Base-by-base conservation (phyloP, 164 flowering plant genomes). In the Malania oleifera region DNA sequence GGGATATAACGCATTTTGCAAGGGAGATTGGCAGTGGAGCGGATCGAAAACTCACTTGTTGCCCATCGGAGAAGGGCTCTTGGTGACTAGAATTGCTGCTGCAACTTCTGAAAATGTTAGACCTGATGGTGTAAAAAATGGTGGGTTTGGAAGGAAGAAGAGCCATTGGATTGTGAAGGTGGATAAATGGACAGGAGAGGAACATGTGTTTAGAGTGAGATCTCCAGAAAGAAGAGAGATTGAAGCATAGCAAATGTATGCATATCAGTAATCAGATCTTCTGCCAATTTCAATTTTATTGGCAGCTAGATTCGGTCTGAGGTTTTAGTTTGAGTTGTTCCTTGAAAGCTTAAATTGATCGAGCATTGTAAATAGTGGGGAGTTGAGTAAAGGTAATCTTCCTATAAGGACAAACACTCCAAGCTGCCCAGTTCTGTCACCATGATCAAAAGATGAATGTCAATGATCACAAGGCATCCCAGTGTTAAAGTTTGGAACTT, bases 181-280 rank as follows among this genome's bases (percentile, higher is more conserved):
- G 5, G 95, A 90, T 57, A 66, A 79, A 37, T 76, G 75, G 57
- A 90, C 97, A 0, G 97, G 95, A 2, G 97, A 90, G 74, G 95
- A 89, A 52, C 95, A 89, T 73, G 87, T 87, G 9, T 85, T 76
- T 31, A 75, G 91, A 69, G 73, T 89, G 56, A 79, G 71, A 57
- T 59, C 19, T 39, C 76, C 76, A 10, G 62, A 45, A 26, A 59
- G 73, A 29, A 66, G 57, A 27, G 23, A 15, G 24, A 64, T 74
- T 26, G 28, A 57, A 54, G 77, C 77, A 53, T 74, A 37, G 35
- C 4, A 9, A 31, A 31, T 31, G 9, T 31, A 31, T 31, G 9
- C 35, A n/a, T n/a, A n/a, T n/a, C n/a, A n/a, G n/a, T n/a, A n/a
- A n/a, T n/a, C 35, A 31, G 35, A 31, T 31, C 9, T 9, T 31